Percentiles rank a stretch among this genome's conserved stretches.
These are phyloP conservation scores for Zelopaecilomyces penicillatus DNA, from an alignment of 2,329 filamentous ascomycete species.

Conservation along the genomic window DNA sequence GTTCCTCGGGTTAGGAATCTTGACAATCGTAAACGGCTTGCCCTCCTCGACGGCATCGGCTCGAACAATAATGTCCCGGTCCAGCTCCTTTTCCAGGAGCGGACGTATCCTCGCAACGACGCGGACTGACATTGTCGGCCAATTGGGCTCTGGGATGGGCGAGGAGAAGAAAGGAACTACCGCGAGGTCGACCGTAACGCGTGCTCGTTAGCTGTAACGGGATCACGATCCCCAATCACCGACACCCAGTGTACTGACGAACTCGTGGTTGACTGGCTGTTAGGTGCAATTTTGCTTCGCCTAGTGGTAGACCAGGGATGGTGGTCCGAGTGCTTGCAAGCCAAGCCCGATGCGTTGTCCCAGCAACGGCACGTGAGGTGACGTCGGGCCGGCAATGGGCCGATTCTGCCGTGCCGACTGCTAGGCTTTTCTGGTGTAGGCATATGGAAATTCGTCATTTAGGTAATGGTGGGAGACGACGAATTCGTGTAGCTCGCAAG, in stretches of 20 bases:
- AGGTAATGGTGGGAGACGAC: not conserved
- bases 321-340: constrained; percentile 1
- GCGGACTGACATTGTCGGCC: constrained; percentile 53
- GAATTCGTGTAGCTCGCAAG: constrained; percentile 3
- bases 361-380: constrained; percentile 22
- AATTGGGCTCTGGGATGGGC: constrained; percentile 6
- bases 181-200: not conserved
- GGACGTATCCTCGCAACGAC: constrained; percentile 89
- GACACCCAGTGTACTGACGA: not conserved
- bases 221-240: constrained; percentile 3
- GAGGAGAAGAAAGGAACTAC: constrained; percentile 10
- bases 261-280: not conserved
- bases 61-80: constrained; percentile 78
- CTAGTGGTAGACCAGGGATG: constrained; percentile 3
- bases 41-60: constrained; percentile 55
- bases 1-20: constrained; percentile 92
- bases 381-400: constrained; percentile 22
- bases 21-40: constrained; percentile 60
- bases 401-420: constrained; percentile 14
- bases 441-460: constrained; percentile 1
- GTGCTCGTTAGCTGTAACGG: not conserved
- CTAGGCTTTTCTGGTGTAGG: constrained; percentile 12
- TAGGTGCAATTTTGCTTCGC: not conserved
- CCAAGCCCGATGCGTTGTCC: constrained; percentile 14
- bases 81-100: constrained; percentile 74